Conservation (phyloP, 768 basidiomycete species). For the Kwoniella shandongensis region DNA sequence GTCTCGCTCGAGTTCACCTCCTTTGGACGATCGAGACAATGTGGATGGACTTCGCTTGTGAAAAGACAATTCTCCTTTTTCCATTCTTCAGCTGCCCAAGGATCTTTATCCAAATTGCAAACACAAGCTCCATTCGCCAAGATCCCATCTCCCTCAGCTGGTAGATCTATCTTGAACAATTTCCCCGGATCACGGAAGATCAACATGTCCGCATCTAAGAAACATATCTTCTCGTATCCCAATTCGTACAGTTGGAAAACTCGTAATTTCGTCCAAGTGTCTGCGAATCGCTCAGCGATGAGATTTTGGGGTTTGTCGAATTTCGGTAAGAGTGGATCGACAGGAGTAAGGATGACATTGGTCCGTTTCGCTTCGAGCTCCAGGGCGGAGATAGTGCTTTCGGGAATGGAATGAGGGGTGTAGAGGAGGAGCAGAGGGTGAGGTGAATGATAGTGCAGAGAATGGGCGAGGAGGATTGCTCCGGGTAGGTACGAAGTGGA, state of each 20-base stretch:
- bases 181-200: slow-evolving; percentile 33
- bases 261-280: slow-evolving; percentile 65
- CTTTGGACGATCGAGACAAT: slow-evolving; percentile 57
- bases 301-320: neutral
- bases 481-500: too few relatives aligned
- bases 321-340: neutral
- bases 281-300: slow-evolving; percentile 56
- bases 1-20: slow-evolving; percentile 60
- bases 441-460: too few relatives aligned
- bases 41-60: slow-evolving; percentile 51
- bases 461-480: too few relatives aligned
- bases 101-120: slow-evolving; percentile 78
- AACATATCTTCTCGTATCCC: neutral
- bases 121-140: slow-evolving; percentile 85
- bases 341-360: neutral
- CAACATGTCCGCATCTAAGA: slow-evolving; percentile 39
- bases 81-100: slow-evolving; percentile 88
- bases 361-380: neutral
- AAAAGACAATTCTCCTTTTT: slow-evolving; percentile 85
- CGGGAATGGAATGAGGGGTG: neutral
- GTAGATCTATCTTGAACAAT: slow-evolving; percentile 30
- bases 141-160: slow-evolving; percentile 61
- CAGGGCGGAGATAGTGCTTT: neutral
- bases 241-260: slow-evolving; percentile 1
- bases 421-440: neutral